A percentile compares a stretch with the other conserved stretches of the same genome.
Evolutionary conservation across 352 stramenopile species (phyloP).

Genomic region (Aphanomyces stellatus): DNA sequence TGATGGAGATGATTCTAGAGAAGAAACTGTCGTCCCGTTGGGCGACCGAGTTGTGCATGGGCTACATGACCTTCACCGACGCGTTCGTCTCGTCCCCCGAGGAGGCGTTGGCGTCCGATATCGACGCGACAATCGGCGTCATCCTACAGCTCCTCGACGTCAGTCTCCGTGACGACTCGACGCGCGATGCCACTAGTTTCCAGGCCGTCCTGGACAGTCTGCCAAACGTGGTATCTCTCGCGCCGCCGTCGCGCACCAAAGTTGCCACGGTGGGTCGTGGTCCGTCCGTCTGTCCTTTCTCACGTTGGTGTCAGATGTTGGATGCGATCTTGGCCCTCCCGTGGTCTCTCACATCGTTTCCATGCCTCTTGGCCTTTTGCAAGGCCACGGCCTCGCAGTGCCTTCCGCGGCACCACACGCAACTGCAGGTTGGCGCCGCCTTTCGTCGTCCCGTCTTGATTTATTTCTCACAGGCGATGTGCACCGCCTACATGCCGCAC

Average conservation of each 20-base stretch:
- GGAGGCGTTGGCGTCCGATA: constrained; percentile 21
- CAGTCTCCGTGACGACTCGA: constrained; percentile 27
- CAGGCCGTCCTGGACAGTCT: constrained; percentile 49
- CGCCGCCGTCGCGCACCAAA: background rate
- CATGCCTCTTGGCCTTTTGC: constrained; percentile 43
- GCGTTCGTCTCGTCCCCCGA: constrained; percentile 19
- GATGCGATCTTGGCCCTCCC: constrained; percentile 55
- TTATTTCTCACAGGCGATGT: background rate
- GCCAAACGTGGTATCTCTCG: background rate
- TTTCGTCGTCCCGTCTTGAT: background rate
- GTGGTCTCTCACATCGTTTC: constrained; percentile 43
- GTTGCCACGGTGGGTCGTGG: constrained; percentile 1
- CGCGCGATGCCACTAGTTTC: constrained; percentile 31
- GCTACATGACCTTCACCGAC: constrained; percentile 37
- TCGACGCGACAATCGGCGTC: background rate
- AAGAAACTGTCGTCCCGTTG: constrained; percentile 69
- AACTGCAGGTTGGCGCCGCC: constrained; percentile 36
- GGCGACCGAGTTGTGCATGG: constrained; percentile 62
- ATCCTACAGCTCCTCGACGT: constrained; percentile 45
- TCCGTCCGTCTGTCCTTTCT: background rate
- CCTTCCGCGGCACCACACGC: constrained; percentile 34
- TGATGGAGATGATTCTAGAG: constrained; percentile 47
- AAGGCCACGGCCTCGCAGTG: constrained; percentile 45
- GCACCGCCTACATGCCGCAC: background rate
- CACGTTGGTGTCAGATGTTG: constrained; percentile 35